These are phyloP conservation scores for Xylaria sp. DNA, from an alignment of 2,329 filamentous ascomycete genomes.

Conservation along the genomic window DNA sequence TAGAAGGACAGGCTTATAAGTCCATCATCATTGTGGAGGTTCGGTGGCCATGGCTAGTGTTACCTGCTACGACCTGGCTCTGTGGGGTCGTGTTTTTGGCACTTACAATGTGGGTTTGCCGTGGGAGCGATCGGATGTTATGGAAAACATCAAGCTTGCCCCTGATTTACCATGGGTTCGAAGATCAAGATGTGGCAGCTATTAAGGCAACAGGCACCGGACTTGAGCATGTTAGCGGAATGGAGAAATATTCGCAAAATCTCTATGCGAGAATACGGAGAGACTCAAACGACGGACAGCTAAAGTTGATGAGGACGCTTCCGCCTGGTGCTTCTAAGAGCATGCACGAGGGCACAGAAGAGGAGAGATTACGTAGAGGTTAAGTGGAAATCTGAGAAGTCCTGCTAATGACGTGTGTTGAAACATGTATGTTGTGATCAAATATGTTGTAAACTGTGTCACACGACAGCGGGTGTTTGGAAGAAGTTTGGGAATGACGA, in stretches of 20 bases:
- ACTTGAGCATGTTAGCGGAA: constrained; percentile 11
- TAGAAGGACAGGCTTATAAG: background rate
- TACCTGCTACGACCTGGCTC: background rate
- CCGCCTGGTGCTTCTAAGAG: no score
- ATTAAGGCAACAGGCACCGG: background rate
- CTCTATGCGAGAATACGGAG: constrained; percentile 1
- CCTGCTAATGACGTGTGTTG: no score
- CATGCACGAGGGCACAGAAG: no score
- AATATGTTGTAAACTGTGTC: no score
- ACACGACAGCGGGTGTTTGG: no score
- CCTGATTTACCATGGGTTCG: constrained; percentile 21
- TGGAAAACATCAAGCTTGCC: constrained; percentile 30
- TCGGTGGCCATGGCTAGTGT: constrained; percentile 15
- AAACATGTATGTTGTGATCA: no score
- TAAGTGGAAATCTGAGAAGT: no score
- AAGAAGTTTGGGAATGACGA: no score
- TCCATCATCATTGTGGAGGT: background rate
- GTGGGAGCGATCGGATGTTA: background rate
- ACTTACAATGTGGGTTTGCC: constrained; percentile 10
- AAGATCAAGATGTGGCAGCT: background rate
- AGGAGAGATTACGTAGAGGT: no score
- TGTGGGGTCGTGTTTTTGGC: constrained; percentile 6
- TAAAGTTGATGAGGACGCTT: constrained; percentile 2
- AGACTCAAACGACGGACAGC: constrained; percentile 5
- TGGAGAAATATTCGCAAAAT: constrained; percentile 13